Evolutionary conservation across 495 filamentous ascomycete genomes (phyloP).

Genomic region (Trichoderma parareesei): DNA sequence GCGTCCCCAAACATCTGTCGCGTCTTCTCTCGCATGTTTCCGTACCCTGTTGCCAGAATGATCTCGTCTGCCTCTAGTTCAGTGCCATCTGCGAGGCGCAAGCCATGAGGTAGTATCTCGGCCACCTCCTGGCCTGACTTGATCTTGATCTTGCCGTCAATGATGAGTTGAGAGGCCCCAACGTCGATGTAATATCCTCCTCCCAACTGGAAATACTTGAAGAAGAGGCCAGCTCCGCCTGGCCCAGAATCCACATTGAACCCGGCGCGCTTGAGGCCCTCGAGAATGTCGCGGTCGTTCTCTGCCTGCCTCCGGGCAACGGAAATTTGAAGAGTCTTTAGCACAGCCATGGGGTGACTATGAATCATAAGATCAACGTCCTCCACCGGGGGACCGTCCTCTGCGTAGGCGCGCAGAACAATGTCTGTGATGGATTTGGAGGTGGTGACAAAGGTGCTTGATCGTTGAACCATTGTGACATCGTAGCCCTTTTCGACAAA

Average conservation of each 20-base stretch:
- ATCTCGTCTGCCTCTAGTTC: slow-evolving; percentile 70
- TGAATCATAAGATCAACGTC: slow-evolving; percentile 54
- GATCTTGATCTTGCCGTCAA: slow-evolving; percentile 67
- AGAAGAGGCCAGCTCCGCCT: slow-evolving; percentile 53
- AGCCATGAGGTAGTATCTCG: slow-evolving; percentile 49
- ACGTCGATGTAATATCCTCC: slow-evolving; percentile 83
- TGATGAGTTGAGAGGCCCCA: slow-evolving; percentile 62
- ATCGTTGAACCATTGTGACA: slow-evolving; percentile 80
- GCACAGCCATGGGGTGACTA: slow-evolving; percentile 48
- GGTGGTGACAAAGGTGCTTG: slow-evolving; percentile 61
- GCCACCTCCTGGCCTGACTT: slow-evolving; percentile 62
- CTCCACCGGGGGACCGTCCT: slow-evolving; percentile 51
- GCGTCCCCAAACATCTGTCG: slow-evolving; percentile 61
- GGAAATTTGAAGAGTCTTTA: slow-evolving; percentile 47
- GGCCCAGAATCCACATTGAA: slow-evolving; percentile 64
- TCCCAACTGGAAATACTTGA: slow-evolving; percentile 70
- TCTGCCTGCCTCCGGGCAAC: slow-evolving; percentile 38
- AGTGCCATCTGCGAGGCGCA: slow-evolving; percentile 59
- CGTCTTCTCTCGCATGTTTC: slow-evolving; percentile 63
- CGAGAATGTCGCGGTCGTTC: slow-evolving; percentile 46
- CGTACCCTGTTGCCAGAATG: slow-evolving; percentile 75
- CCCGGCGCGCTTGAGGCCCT: slow-evolving; percentile 55
- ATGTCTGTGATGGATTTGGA: slow-evolving; percentile 41
- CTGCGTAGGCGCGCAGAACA: slow-evolving; percentile 52
- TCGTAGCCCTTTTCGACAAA: slow-evolving; percentile 72